These are phyloP conservation scores for Colletotrichum truncatum DNA, from an alignment of 2,329 filamentous ascomycete genomes.

Conservation along the genomic window DNA sequence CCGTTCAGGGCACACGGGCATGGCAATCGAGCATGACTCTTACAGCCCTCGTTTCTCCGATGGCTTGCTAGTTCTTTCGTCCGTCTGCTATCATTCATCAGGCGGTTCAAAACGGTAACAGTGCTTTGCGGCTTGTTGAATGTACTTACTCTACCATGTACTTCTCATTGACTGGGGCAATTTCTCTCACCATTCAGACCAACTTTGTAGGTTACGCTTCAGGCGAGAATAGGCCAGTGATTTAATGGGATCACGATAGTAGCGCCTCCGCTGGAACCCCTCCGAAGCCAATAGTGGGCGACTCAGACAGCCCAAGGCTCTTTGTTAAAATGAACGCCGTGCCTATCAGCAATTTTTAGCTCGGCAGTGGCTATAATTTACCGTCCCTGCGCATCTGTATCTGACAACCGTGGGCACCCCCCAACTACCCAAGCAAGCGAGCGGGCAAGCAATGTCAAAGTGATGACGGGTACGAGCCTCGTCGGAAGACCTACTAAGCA, in stretches of 20 bases:
- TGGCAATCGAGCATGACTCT: slow-evolving; percentile 4
- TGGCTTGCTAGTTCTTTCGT: not conserved
- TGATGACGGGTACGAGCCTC: slow-evolving; percentile 12
- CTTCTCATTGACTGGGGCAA: not conserved
- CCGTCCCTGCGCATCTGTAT: slow-evolving; percentile 23
- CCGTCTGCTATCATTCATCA: not conserved
- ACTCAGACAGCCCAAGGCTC: slow-evolving; percentile 19
- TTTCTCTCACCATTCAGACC: not conserved
- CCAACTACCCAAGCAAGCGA: slow-evolving; percentile 5
- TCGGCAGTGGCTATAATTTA: slow-evolving; percentile 28
- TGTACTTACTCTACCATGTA: not conserved
- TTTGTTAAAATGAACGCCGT: slow-evolving; percentile 29
- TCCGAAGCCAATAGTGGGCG: slow-evolving; percentile 26
- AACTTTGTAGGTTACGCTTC: slow-evolving; percentile 13
- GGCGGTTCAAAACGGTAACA: not conserved
- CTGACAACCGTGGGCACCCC: slow-evolving; percentile 1
- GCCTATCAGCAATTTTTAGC: slow-evolving; percentile 24
- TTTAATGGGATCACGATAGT: slow-evolving; percentile 18
- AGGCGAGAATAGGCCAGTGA: slow-evolving; percentile 15
- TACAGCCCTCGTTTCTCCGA: not conserved
- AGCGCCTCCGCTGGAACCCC: slow-evolving; percentile 26
- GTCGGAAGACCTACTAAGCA: not conserved
- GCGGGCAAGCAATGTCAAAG: not conserved
- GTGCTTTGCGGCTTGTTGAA: not conserved
- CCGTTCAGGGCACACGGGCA: slow-evolving; percentile 21